phyloP scores from a whole-genome alignment of 1,139 yeast species.

The Candida dubliniensis region DNA sequence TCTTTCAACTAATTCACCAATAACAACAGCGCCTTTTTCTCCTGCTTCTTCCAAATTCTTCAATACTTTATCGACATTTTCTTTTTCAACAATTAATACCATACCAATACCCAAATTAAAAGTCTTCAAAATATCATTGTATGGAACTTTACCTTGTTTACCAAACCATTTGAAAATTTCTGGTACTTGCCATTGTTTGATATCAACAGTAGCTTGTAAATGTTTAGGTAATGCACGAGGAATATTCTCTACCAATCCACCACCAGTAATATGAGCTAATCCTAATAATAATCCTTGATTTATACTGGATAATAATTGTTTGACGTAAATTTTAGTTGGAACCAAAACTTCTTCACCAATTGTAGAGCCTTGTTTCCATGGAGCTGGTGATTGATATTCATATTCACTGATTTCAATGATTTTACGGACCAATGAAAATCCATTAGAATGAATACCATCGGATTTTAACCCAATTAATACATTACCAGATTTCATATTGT shows the following conservation, averaged over 20 bases:
- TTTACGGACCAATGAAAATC: constrained; percentile 94
- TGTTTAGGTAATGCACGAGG: constrained; percentile 90
- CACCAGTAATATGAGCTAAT: constrained; percentile 97
- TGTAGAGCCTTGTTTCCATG: constrained; percentile 73
- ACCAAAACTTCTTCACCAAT: constrained; percentile 84
- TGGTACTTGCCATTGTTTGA: constrained; percentile 79
- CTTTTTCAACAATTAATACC: constrained; percentile 77
- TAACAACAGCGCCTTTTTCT: constrained; percentile 67
- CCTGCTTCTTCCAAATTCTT: constrained; percentile 59
- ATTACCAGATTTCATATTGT: constrained; percentile 74
- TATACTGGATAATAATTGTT: constrained; percentile 77
- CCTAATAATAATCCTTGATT: constrained; percentile 73
- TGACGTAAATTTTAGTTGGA: constrained; percentile 94
- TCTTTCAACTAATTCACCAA: constrained; percentile 70
- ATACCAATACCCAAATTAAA: constrained; percentile 96
- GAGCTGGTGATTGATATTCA: constrained; percentile 73
- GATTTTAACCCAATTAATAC: constrained; percentile 84
- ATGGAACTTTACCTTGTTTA: constrained; percentile 85
- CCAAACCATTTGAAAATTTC: constrained; percentile 94
- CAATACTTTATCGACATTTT: constrained; percentile 59
- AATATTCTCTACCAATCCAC: constrained; percentile 93
- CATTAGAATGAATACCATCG: constrained; percentile 95
- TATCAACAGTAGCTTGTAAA: constrained; percentile 79
- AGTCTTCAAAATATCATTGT: constrained; percentile 81
- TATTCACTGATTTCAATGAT: constrained; percentile 75